These are phyloP conservation scores for Cercophora samala DNA, from an alignment of 495 filamentous ascomycete species.

Conservation along the genomic window DNA sequence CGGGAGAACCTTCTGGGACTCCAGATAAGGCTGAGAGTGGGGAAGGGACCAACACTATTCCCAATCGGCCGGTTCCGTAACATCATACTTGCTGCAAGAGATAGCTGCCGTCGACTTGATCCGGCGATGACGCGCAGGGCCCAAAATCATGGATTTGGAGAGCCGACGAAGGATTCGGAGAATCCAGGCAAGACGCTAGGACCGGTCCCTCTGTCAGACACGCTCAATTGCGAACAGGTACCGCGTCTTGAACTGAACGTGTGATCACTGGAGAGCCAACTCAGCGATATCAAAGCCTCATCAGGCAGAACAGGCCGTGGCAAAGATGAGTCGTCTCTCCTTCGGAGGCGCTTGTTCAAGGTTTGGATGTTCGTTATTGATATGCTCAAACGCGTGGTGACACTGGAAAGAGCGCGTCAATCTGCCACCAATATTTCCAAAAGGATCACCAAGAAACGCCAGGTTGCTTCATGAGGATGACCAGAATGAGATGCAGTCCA, in stretches of 20 bases:
- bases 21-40: constrained; percentile 25
- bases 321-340: not conserved
- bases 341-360: not conserved
- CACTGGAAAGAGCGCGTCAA: not conserved
- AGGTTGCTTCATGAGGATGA: not conserved
- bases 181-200: not conserved
- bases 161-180: not conserved
- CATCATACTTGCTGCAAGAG: not conserved
- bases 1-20: not conserved
- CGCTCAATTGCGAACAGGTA: constrained; percentile 15
- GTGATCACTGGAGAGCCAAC: not conserved
- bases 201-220: not conserved
- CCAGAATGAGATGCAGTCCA: not conserved
- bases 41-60: constrained; percentile 5
- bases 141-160: not conserved
- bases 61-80: not conserved
- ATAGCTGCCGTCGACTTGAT: not conserved
- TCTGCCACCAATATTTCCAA: not conserved
- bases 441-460: not conserved
- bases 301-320: not conserved
- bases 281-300: not conserved
- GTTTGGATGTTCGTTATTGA: not conserved
- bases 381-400: not conserved
- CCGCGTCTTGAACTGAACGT: not conserved
- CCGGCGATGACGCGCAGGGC: constrained; percentile 1